Base-by-base conservation (phyloP, 176 grass and related monocot species). In the Hordeum marinum region DNA sequence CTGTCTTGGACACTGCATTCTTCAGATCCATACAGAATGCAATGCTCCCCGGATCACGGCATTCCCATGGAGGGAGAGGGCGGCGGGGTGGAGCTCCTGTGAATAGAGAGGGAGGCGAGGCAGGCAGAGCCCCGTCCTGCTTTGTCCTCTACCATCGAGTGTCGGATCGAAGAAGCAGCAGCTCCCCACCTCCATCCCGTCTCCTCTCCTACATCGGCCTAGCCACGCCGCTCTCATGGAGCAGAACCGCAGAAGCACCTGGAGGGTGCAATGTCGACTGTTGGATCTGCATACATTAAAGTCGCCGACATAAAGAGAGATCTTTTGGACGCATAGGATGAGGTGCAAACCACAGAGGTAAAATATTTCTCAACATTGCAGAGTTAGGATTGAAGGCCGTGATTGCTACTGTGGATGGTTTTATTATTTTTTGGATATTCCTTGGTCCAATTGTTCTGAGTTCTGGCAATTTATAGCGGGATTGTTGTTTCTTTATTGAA, bases 261-360 rank as follows among this genome's bases (percentile, higher is more conserved):
- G 3, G 88, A 90, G 66, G 76, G 85, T 35, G 71, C 58, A 26
- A 65, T 82, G 23, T 80, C 89, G 60, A 84, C 75, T 24, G 84
- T 37, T 84, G 68, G 5, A 80, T 90, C 80, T 60, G 41, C 18
- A 80, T 76, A 87, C 39, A 71, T 87, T 69, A 84, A 84, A 76
- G 71, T 87, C 75, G 75, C 29, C 1, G 76, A 87, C 39, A 76
- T 87, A 84, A 87, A 91, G 81, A 84, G 24, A 80, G 81, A 80
- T 24, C 85, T 80, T 80, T 26, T 61, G 71, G 76, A 87, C 39
- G 23, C 90, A 95, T 81, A 86, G 83, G 82, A 92, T 83, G 71
- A 90, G 89, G 76, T 91, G 84, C 85, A 87, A 80, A 84, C 69
- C 60, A 43, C 60, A 69, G 80, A 83, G 88, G 79, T 90, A 90